Evolutionary conservation across 805 yeast genomes (phyloP), one percentile per base, ranked within the genome.

Genomic region (Candida ipomoeae): DNA sequence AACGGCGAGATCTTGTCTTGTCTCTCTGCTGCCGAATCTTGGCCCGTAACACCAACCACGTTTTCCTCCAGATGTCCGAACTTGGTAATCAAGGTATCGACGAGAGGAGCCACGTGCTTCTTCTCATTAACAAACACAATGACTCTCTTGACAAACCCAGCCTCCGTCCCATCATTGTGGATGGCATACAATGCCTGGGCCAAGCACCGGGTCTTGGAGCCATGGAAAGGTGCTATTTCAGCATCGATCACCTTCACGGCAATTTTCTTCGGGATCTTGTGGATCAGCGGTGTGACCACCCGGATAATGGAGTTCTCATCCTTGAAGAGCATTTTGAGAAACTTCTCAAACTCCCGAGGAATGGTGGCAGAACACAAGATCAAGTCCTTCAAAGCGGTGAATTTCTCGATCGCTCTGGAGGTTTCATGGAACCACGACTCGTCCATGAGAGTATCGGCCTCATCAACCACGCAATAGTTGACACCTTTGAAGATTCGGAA

Each of bases 401-500:
- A 73, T 69, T 83, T 74, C 44, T 66, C 72, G 13, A 89, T 68
- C 1, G 81, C 78, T 2, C 71, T 65, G 54, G 81, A 77, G 2
- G 96, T 87, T 44, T 81, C 83, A 23, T 77, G 76, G 10, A 83
- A 66, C 78, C 90, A 91, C 0, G 94, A 84, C 47, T 81, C 79
- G 63, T 91, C 96, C 82, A 91, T 77, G 49, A 92, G 70, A 0
- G 96, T 87, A 67, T 92, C 99, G 0, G 99, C 98, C 66, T 92
- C 99, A 64, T 92, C 99, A 13, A 87, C 79, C 1, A 88, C 92
- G 41, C 86, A 74, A 60, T 78, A 85, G 26, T 75, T 74, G 5
- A 85, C 81, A 13, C 70, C 64, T 42, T 66, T 66, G 52, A 80
- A 70, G 21, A 69, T 60, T 35, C 74, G 65, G 53, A 67, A 71